phyloP scores from a whole-genome alignment of 371 early-diverging fungal genomes.

The Zychaea mexicana region DNA sequence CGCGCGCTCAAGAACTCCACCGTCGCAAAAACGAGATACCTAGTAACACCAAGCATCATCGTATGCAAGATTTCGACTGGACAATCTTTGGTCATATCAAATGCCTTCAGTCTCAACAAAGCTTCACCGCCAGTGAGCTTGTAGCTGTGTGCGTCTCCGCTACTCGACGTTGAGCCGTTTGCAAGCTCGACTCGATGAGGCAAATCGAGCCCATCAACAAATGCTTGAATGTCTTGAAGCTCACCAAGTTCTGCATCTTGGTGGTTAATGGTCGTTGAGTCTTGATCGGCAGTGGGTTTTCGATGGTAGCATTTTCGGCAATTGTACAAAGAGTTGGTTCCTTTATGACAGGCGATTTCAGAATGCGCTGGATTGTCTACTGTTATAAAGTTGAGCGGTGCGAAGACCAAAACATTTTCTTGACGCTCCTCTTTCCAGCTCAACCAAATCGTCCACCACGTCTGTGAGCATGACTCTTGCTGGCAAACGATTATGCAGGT shows the following conservation, averaged over 20 bases:
- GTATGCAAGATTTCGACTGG: background rate
- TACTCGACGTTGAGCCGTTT: background rate
- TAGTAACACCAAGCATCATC: background rate
- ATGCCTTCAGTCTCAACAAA: no score
- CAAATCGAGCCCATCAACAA: background rate
- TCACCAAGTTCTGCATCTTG: background rate
- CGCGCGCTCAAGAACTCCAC: background rate
- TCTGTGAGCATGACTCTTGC: conserved; percentile 4
- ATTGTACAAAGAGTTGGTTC: background rate
- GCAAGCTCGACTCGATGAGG: background rate
- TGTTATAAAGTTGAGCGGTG: background rate
- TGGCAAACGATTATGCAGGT: background rate
- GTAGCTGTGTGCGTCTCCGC: background rate
- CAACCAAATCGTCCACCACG: background rate
- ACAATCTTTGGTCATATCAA: no score
- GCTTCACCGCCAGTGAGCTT: background rate
- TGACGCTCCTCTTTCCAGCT: conserved; percentile 9
- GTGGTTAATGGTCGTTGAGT: background rate
- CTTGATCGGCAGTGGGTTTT: background rate
- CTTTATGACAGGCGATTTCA: conserved; percentile 4
- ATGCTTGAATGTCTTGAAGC: no score
- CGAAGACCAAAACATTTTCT: background rate
- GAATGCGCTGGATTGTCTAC: conserved; percentile 16
- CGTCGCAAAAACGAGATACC: background rate
- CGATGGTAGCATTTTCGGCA: background rate